Conservation (phyloP, 75 land plant species). For the Selaginella tamariscina region DNA sequence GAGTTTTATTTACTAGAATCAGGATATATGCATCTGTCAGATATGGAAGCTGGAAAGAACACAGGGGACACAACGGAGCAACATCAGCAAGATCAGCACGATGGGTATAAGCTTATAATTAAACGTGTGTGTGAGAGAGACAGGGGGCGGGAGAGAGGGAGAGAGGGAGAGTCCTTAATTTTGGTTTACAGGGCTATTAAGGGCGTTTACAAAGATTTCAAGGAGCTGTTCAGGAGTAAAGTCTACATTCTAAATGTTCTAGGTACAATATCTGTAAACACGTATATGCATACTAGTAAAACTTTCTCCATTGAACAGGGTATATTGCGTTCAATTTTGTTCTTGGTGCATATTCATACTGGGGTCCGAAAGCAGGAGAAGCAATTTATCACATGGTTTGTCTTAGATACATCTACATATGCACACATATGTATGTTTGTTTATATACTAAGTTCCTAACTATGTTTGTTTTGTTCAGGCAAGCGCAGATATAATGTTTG, state of each 20-base stretch:
- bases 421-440: background rate
- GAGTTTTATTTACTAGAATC: too few relatives aligned
- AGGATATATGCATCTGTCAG: background rate
- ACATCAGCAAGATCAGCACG: too few relatives aligned
- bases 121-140: too few relatives aligned
- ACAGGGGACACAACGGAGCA: too few relatives aligned
- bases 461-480: conserved; percentile 34
- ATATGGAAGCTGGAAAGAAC: too few relatives aligned
- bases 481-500: conserved; percentile 85
- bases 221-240: conserved; percentile 23
- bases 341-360: conserved; percentile 91
- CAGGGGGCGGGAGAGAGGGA: conserved; percentile 12
- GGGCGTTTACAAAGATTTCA: background rate
- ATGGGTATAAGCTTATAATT: too few relatives aligned
- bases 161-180: conserved; percentile 6
- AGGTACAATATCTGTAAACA: conserved; percentile 25
- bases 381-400: conserved; percentile 74
- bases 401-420: background rate
- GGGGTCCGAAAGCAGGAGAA: conserved; percentile 96
- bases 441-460: background rate
- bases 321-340: conserved; percentile 89
- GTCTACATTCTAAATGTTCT: conserved; percentile 61
- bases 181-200: too few relatives aligned
- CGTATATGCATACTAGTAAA: background rate
- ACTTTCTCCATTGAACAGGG: conserved; percentile 32